Base-by-base conservation (phyloP, 768 basidiomycete genomes). In the Amanita muscaria region DNA sequence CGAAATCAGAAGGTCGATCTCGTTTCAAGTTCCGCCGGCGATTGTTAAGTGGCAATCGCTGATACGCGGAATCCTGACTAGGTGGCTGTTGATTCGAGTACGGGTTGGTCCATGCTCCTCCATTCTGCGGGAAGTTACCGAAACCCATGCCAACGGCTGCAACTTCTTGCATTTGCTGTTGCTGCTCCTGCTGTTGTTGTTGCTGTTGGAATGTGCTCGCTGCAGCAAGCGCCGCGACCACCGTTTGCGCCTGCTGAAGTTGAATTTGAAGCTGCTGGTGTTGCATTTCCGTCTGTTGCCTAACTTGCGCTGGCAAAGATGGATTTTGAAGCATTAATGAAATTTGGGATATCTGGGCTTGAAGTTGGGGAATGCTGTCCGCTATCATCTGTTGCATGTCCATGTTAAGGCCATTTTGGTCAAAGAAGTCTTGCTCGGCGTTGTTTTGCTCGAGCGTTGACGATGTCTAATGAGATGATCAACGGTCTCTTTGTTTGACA, bases 321-420 rank as follows among this genome's bases (percentile, higher is more conserved):
- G 81, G 77, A 56, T 88, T 90, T 61, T 86, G 83, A 51, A 91
- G 76, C 71, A 86, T 81, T 52, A 79, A 67, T 46, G 78, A 80
- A 40, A 89, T 69, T 54, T 92, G 89, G n/a, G 68, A 65, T 49
- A 90, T 81, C 57, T 90, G 87, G 4, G 87, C 87, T 61, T 92
- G 89, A 14, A 91, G 67, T 58, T 88, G 81, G 15, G 86, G 80
- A 51, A 90, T 83, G 57, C 69, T 81, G 52, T 84, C 79, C 24
- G 78, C 76, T 53, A 87, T 69, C 65, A 81, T 77, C 52, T 80
- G 80, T 18, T 77, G 71, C 72, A 82, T 73, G 57, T 83, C 85
- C 59, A 83, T 70, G 55, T 71, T 70, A 36, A 68, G 61, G 47
- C 72, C 71, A n/a, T 80, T 73, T 54, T 84, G 83, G 46, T 88